These are phyloP conservation scores for Colletotrichum aenigma DNA, from an alignment of 2,329 filamentous ascomycete genomes.

Conservation along the genomic window DNA sequence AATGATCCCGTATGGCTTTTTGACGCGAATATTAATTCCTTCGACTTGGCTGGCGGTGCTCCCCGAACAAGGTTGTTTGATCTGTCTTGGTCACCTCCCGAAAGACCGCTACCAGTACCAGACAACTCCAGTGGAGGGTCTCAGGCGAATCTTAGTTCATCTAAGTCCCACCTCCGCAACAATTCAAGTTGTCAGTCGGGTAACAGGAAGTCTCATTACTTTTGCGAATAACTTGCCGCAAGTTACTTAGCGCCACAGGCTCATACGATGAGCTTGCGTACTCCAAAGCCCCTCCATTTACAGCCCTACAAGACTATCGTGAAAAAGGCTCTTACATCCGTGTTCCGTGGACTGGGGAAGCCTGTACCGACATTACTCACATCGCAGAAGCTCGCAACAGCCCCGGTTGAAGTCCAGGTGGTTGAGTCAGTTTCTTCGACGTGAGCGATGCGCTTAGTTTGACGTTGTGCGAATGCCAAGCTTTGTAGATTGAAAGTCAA, in stretches of 20 bases:
- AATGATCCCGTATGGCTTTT: neutral
- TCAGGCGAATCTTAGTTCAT: neutral
- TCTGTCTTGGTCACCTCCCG: neutral
- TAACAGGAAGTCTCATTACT: neutral
- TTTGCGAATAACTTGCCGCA: neutral
- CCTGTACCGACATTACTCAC: neutral
- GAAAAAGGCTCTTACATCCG: neutral
- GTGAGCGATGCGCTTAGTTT: neutral
- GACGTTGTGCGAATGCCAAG: constrained; percentile 1
- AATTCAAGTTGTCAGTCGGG: neutral
- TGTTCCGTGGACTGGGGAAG: neutral
- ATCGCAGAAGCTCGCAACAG: neutral
- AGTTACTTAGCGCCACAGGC: neutral
- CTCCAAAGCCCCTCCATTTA: neutral
- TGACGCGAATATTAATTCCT: neutral
- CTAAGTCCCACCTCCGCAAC: neutral
- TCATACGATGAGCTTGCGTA: neutral
- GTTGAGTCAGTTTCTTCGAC: neutral
- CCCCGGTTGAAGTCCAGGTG: neutral
- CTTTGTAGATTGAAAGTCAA: neutral
- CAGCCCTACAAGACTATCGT: neutral
- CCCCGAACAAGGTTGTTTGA: neutral
- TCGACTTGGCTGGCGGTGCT: neutral
- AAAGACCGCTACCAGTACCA: neutral
- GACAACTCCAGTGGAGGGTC: neutral